phyloP scores from a whole-genome alignment of 2,329 filamentous ascomycete species.

The Colletotrichum sojae region DNA sequence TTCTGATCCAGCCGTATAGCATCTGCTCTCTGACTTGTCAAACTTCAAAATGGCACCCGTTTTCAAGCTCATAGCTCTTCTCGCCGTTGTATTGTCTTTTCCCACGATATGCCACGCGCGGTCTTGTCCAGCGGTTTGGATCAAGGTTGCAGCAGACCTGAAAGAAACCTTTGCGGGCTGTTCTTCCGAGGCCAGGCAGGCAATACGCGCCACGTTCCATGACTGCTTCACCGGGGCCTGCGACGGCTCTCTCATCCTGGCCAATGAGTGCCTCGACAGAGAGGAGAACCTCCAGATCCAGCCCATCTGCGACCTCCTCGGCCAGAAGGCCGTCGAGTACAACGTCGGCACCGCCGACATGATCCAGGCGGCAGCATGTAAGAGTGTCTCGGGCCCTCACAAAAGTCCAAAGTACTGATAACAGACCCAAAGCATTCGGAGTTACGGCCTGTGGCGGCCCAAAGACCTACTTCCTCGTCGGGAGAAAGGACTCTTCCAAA shows the following conservation, averaged over 20 bases:
- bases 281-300: constrained; percentile 29
- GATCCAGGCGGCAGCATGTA: constrained; percentile 30
- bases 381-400: background rate
- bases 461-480: constrained; percentile 3
- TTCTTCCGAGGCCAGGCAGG: constrained; percentile 10
- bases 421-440: constrained; percentile 4
- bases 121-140: constrained; percentile 17
- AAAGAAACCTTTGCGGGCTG: constrained; percentile 14
- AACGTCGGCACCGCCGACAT: constrained; percentile 28
- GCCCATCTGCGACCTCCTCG: constrained; percentile 22
- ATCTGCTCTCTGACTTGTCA: too few species aligned
- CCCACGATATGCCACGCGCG: background rate
- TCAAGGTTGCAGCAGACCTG: constrained; percentile 23
- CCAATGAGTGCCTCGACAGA: constrained; percentile 27
- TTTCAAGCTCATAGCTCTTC: background rate
- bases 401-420: too few species aligned
- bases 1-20: background rate
- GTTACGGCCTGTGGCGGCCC: constrained; percentile 27
- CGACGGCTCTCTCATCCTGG: constrained; percentile 27
- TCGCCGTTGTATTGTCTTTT: background rate
- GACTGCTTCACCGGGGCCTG: constrained; percentile 27
- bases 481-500: constrained; percentile 1
- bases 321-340: constrained; percentile 24
- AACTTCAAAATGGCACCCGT: background rate
- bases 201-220: constrained; percentile 28